Evolutionary conservation across 345 rosid genomes (phyloP).

Genomic region (Citrus mangshanensis): DNA sequence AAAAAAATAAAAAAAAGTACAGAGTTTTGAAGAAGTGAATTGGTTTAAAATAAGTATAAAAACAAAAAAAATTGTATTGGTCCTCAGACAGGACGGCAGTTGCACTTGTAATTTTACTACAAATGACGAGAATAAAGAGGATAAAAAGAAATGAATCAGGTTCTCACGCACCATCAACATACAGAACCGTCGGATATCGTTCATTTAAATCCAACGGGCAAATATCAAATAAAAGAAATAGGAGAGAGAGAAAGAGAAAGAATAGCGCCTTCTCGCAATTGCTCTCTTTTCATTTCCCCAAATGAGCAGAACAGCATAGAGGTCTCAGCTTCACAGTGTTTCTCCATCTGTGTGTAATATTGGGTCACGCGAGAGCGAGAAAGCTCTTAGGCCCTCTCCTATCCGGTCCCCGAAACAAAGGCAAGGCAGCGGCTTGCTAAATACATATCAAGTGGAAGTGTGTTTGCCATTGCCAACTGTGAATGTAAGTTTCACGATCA

Average conservation of each 20-base stretch:
- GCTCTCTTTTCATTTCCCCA: slow-evolving; percentile 24
- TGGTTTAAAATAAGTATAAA: background rate
- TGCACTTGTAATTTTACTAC: background rate
- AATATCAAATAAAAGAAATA: background rate
- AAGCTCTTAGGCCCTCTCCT: background rate
- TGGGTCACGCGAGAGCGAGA: background rate
- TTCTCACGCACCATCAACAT: background rate
- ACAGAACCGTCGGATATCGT: slow-evolving; percentile 17
- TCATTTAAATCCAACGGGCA: slow-evolving; percentile 20
- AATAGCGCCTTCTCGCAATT: slow-evolving; percentile 21
- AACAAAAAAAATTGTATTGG: background rate
- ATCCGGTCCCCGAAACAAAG: too few relatives aligned
- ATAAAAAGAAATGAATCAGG: background rate
- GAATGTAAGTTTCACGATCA: background rate
- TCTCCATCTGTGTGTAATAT: background rate
- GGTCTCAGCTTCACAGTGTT: background rate
- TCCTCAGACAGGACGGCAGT: background rate
- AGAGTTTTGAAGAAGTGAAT: background rate
- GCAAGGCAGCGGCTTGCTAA: too few relatives aligned
- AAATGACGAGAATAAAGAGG: background rate
- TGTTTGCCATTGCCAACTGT: background rate
- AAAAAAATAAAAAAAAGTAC: too few relatives aligned
- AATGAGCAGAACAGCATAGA: slow-evolving; percentile 13
- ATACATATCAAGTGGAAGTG: background rate
- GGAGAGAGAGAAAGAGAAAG: too few relatives aligned